A percentile compares a stretch with the other conserved stretches of the same genome.
phyloP scores from a whole-genome alignment of 2,329 filamentous ascomycete genomes.

The Cladosporium sp. region DNA sequence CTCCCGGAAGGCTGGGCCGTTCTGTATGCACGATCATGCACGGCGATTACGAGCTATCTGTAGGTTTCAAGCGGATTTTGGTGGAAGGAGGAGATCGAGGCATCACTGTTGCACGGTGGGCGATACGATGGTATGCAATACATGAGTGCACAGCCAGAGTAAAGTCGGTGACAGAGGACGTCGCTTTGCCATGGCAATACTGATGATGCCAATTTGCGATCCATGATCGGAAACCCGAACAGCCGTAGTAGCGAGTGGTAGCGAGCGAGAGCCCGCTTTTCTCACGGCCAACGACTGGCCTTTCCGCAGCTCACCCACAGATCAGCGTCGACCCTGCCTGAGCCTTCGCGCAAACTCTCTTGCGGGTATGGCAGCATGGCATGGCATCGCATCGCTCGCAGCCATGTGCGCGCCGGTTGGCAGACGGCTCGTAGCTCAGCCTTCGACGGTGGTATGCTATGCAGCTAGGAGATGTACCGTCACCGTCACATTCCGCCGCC shows the following conservation, averaged over 20 bases:
- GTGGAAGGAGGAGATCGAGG: background rate
- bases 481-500: constrained; percentile 17
- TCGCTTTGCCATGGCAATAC: background rate
- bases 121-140: background rate
- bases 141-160: background rate
- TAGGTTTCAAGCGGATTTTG: background rate
- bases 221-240: background rate
- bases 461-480: background rate
- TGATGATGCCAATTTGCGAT: background rate
- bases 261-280: background rate
- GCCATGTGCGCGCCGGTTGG: background rate
- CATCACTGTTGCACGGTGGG: background rate
- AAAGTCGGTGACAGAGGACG: background rate
- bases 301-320: background rate
- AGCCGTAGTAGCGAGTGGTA: background rate
- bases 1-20: background rate
- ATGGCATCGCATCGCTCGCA: background rate
- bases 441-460: background rate
- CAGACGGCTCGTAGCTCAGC: constrained; percentile 9
- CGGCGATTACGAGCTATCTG: constrained; percentile 4
- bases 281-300: background rate
- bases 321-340: background rate
- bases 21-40: constrained; percentile 5
- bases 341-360: constrained; percentile 6
- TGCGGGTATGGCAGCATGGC: background rate